These are phyloP conservation scores for Plasmodium falciparum DNA, from an alignment of 169 alveolate species.

Conservation along the genomic window DNA sequence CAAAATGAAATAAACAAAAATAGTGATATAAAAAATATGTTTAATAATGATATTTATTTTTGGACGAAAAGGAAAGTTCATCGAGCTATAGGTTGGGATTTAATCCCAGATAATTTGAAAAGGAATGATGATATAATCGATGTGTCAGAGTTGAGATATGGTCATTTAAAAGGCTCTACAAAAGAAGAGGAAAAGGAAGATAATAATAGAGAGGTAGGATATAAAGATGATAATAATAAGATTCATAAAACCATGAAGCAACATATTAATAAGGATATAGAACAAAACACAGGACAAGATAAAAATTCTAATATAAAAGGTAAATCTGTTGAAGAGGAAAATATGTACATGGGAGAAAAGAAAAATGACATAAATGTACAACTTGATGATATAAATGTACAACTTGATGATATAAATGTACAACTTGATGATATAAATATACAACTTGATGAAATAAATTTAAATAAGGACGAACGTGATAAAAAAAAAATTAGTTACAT, in stretches of 20 bases:
- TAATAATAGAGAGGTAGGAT: not conserved
- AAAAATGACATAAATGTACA: not conserved
- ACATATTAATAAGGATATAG: not conserved
- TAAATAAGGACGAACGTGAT: not conserved
- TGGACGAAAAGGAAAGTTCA: constrained; percentile 71
- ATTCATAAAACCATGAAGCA: not conserved
- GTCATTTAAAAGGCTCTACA: no score
- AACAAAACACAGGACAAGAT: not conserved
- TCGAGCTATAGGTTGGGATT: constrained; percentile 59
- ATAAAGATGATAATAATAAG: not conserved
- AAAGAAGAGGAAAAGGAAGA: not conserved
- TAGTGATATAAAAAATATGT: constrained; percentile 39
- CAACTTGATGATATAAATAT: not conserved
- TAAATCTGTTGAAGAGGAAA: no score
- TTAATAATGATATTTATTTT: constrained; percentile 67
- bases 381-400: not conserved
- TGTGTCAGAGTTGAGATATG: constrained; percentile 41
- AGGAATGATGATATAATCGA: constrained; percentile 35
- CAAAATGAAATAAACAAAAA: constrained; percentile 69
- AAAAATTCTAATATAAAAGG: not conserved
- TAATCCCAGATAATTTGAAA: not conserved
- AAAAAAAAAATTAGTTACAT: constrained; percentile 1
- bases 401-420: not conserved
- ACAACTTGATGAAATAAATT: not conserved
- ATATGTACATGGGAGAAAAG: no score